Percentiles rank a stretch among this genome's conserved stretches.
Evolutionary conservation across 495 filamentous ascomycete genomes (phyloP).

Genomic region (Tuber brumale): DNA sequence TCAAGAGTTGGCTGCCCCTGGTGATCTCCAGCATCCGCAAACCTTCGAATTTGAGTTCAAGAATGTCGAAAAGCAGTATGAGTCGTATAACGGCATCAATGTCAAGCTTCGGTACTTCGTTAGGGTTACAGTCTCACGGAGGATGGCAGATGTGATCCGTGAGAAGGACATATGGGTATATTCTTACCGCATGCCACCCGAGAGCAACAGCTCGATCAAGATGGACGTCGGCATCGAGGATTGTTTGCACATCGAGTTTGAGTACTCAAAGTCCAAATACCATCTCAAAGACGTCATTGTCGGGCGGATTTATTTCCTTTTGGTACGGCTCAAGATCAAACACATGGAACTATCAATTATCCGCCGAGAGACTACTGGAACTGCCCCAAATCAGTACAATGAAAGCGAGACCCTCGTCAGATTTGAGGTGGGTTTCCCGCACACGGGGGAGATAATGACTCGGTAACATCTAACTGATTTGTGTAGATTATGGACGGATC

Average conservation of each 20-base stretch:
- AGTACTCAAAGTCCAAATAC: constrained; percentile 98
- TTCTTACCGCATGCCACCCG: constrained; percentile 94
- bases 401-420: constrained; percentile 97
- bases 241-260: constrained; percentile 98
- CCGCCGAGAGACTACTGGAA: constrained; percentile 89
- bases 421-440: constrained; percentile 67
- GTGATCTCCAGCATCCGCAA: constrained; percentile 96
- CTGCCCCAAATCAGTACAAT: constrained; percentile 99
- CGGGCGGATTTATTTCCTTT: constrained; percentile 95
- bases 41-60: constrained; percentile 99
- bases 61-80: constrained; percentile 99
- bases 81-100: constrained; percentile 99
- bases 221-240: constrained; percentile 99
- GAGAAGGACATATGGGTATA: constrained; percentile 99
- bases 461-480: constrained; percentile 19
- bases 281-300: constrained; percentile 99
- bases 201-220: constrained; percentile 97
- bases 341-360: constrained; percentile 99
- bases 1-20: constrained; percentile 91
- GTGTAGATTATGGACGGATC: constrained; percentile 96
- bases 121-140: constrained; percentile 87
- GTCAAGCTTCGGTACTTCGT: constrained; percentile 98
- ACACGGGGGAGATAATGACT: constrained; percentile 6
- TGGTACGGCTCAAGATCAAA: constrained; percentile 98
- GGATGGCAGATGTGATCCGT: constrained; percentile 95